Base-by-base conservation (phyloP, 345 rosid species). In the Acer yangbiense region DNA sequence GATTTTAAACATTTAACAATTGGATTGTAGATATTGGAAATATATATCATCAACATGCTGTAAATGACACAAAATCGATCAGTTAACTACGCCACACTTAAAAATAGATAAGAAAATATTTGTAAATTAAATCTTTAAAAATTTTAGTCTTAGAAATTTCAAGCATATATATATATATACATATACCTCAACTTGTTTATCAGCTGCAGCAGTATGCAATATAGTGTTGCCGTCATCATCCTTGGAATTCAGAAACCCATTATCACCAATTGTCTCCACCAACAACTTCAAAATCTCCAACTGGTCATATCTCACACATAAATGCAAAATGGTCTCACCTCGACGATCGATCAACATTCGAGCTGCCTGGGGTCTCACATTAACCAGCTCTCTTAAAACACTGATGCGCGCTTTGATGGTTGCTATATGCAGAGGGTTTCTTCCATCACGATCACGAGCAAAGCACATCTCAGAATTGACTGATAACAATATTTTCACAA, bases 301-400 rank as follows among this genome's bases (percentile, higher is more conserved):
- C 6, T 54, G 71, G 44, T 21, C 2, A 35, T 71, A 41, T 54
- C 65, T 64, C 2, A 71, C 65, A 21, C 80, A 71, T 60, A 69
- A 77, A 70, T 82, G 79, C 54, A 77, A 72, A 16, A 75, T 70
- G 9, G 54, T 77, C 55, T 69, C 16, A 8, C 39, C n/a, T 39
- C 27, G 1, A 18, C 0, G 0, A 25, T 1, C 27, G 1, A 25
- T 23, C 25, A 0, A 3, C 0, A 65, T 63, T 44, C 0, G 57
- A 35, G 78, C 65, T 18, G 73, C 81, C 6, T 9, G 1, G 0
- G 76, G 72, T 23, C 14, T 67, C 0, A 11, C 11, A 2, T 23
- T 20, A 21, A 78, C 44, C 58, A 63, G 10, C 69, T 52, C 32
- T 20, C 9, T 41, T 12, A 35, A 62, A 21, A 62, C 65, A 21